Evolutionary conservation across 306 rosid genomes (phyloP), one percentile per base, ranked within the genome.

Genomic region (Malus sylvestris): DNA sequence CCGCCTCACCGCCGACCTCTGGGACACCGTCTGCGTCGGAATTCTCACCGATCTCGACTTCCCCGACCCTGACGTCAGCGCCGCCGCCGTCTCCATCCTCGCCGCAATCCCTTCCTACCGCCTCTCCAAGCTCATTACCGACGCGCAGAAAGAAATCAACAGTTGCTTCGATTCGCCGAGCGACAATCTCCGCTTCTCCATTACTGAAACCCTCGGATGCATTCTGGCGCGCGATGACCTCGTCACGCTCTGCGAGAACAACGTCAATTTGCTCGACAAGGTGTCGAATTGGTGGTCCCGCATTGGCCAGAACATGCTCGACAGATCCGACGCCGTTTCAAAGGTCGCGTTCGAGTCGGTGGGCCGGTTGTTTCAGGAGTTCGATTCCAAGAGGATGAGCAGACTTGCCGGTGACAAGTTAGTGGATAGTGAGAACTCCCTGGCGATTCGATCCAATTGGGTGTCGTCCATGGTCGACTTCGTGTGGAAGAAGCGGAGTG

Each of bases 291-390:
- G 99, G 99, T 95, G 99, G 99, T 68, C 78, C 20, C 92, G 98
- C 22, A 88, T 95, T 12, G 98, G 92, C 52, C 85, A 45, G 42
- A 95, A 95, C 81, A 92, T 92, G 99, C 91, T 95, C 2, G 99
- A 91, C 76, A 83, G 87, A 35, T 88, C 97, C 42, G 97, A 95
- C 67, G 85, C 84, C n/a, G 98, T 95, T 45, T 77, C 97, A 8
- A 91, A 91, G 75, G 99, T 95, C 19, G 99, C 99, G 5, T 95
- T 95, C 14, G 98, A 95, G n/a, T 95, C 99, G 1, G 91, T 91
- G 12, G 99, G 99, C 38, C 83, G 97, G 68, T 82, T 92, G 82
- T 95, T 92, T 64, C 97, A 92, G 87, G 99, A 95, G 82, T 95
- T 95, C 85, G 85, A 82, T 68, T 84, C 99, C 2, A 95, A 95